A percentile compares a stretch with the other conserved stretches of the same genome.
Conservation (phyloP, 768 basidiomycete genomes). For the Mycena filopes region DNA sequence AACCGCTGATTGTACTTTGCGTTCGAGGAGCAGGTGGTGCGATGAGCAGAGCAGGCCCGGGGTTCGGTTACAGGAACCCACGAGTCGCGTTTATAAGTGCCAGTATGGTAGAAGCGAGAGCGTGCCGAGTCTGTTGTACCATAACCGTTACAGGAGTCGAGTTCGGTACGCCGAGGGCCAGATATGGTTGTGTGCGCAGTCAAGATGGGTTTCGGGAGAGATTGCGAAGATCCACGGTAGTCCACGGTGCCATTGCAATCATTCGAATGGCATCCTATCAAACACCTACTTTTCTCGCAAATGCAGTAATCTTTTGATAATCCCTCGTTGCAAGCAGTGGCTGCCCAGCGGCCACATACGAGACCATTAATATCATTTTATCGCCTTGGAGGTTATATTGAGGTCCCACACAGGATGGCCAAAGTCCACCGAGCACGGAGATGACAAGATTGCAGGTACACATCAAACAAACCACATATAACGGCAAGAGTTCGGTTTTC, state of each 20-base stretch:
- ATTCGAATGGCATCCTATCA: background rate
- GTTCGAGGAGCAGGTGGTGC: background rate
- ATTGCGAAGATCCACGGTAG: background rate
- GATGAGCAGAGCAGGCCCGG: too few relatives aligned
- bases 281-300: background rate
- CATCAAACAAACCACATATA: background rate
- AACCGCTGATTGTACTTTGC: background rate
- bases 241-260: too few relatives aligned
- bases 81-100: too few relatives aligned
- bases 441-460: background rate
- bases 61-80: too few relatives aligned
- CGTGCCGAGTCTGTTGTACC: background rate
- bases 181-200: background rate
- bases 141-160: background rate
- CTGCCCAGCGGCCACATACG: too few relatives aligned
- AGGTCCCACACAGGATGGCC: too few relatives aligned
- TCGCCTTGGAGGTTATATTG: too few relatives aligned
- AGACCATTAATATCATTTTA: too few relatives aligned
- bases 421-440: constrained; percentile 3
- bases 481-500: constrained; percentile 1
- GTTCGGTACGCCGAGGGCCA: constrained; percentile 26
- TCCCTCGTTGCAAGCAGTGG: too few relatives aligned
- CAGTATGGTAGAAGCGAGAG: background rate
- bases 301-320: too few relatives aligned
- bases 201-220: background rate